Evolutionary conservation across 768 basidiomycete species (phyloP), one percentile per base, ranked within the genome.

Genomic region (Panellus pusillus): DNA sequence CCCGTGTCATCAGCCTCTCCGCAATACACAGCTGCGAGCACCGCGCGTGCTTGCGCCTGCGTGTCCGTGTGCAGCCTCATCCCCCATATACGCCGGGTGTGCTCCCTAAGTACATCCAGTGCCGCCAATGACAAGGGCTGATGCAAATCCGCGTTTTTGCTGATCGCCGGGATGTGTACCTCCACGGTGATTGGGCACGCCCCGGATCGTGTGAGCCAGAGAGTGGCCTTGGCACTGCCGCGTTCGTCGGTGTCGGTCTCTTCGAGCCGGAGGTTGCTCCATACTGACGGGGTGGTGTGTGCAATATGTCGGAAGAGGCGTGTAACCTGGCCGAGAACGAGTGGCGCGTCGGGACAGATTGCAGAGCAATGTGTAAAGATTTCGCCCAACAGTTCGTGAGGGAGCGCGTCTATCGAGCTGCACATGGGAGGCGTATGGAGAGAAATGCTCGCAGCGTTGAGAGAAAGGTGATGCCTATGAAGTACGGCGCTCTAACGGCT

Each of bases 311-410:
- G 65, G 45, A 74, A 73, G 7, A 57, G 53, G 9, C 52, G 62
- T 35, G 68, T 72, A 5, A 74, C 71, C 18, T 45, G 40, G 32
- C 65, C 64, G 36, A 75, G 61, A n/a, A 66, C 28, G 35, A 71
- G 50, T 0, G 73, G 74, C n/a, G 68, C 66, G 60, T 72, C 67
- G 17, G 71, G 63, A 44, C 55, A 58, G 15, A 59, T 27, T 1
- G 56, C 15, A 7, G 71, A 53, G 44, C 65, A 68, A 19, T 68
- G 61, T 4, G 60, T 47, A 52, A 73, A 70, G 1, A 74, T 66
- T 39, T 72, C 70, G 29, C 71, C 70, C 4, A 74, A 61, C 32
- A 74, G 53, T 59, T 74, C 73, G 40, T 66, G 62, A 27, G 72
- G 72, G 2, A 72, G 58, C 5, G 39, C 24, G 47, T 15, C 31